Base-by-base conservation (phyloP, 116 monocot genomes). In the Dioscorea cayenensis region DNA sequence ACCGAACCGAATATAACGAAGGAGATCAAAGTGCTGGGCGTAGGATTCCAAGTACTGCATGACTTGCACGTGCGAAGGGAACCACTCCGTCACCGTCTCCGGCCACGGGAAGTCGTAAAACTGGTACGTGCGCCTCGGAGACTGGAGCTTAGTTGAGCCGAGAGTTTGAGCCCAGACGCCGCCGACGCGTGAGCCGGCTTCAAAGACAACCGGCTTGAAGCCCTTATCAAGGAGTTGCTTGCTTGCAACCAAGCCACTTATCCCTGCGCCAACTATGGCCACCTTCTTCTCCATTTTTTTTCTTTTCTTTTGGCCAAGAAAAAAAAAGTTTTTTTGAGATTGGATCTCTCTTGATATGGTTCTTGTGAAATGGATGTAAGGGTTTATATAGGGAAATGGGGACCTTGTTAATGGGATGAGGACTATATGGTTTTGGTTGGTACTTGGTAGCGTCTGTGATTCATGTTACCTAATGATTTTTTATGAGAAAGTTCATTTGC, bases 31-130 rank as follows among this genome's bases (percentile, higher is more conserved):
- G n/a, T 70, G 67, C 14, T 51, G 52, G 0, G 84, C 80, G 67
- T 89, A 92, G 8, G 84, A 74, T 35, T 32, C 36, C 10, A 89
- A n/a, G 70, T 92, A 89, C 14, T 71, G 78, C 83, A 81, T 78
- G 49, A 90, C 85, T 76, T 79, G 78, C 17, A 10, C 2, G 70
- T 79, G 74, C 62, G 70, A 65, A 3, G 89, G 89, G 72, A 23
- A 81, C 0, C 1, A 18, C 18, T 85, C 86, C 21, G 65, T 73
- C 43, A 83, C 79, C 27, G 51, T 37, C 22, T 51, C 68, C 25
- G 86, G 83, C 94, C 94, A 94, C 17, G 85, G 83, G 77, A 83
- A 82, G 77, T 94, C 94, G 11, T 87, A 77, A 81, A 89, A 94
- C 69, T 43, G 64, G 81, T 79, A 94, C 10, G 66, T 22, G 0